Evolutionary conservation across 1,284 basidiomycete species (phyloP), one percentile per base, ranked within the genome.

Genomic region (Leccinum solheimii): DNA sequence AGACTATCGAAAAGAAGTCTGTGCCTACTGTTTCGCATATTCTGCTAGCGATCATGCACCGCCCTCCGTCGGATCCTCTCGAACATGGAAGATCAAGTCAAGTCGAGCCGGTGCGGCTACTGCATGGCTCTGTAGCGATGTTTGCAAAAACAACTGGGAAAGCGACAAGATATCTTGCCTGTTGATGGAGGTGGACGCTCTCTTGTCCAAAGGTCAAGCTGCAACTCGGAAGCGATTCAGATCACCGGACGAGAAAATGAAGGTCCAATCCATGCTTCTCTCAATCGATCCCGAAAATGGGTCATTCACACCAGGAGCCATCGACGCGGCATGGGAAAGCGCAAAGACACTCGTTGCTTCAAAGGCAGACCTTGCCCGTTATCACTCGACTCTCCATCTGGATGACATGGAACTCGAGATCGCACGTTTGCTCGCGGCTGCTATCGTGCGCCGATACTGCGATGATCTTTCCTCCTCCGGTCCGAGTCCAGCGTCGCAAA

Each of bases 1-100:
- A 61, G 79, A 79, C 62, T 88, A 87, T 65, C 79, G 84, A 53
- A 86, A 83, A 69, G 86, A 87, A 70, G 84, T 87, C 56, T 89
- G 87, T 65, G 81, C 80, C 11, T 76, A 81, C 67, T 89, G 87
- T 70, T 88, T 86, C 69, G 77, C 79, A 43, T 87, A 88, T 66
- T 78, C 85, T 36, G 81, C 82, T 61, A 84, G 83, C 72, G 72
- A 72, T 49, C 21, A 66, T 21, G 64, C 59, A 0, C 58, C 61
- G 11, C 58, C 48, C 11, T 58, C 49, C n/a, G 64, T 70, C 38
- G 56, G 57, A 40, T 26, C 62, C 21, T 68, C 67, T 43, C 72
- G 75, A 19, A 67, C 78, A 10, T 84, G 83, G 84, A 77, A 67
- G 51, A 68, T 83, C 64, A 77, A 73, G 59, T 72, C 72, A 62